Evolutionary conservation across 805 yeast species (phyloP).

Genomic region (Pichia cephalocereana): DNA sequence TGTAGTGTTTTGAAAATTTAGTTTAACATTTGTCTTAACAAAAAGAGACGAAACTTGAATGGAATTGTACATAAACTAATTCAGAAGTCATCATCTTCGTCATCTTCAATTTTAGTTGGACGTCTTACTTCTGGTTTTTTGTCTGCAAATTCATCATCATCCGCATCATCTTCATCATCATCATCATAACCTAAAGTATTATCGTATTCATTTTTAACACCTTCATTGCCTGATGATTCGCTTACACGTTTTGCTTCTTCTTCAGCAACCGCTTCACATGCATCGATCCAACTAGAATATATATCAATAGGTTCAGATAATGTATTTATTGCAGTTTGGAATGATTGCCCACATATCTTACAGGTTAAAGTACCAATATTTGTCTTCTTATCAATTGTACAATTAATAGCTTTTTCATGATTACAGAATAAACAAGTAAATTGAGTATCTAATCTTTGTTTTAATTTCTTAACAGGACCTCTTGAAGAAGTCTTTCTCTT

Average conservation of each 20-base stretch:
- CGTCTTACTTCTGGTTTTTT: neutral
- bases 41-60: neutral
- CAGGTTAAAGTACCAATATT: constrained; percentile 79
- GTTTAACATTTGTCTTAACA: no score
- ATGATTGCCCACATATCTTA: constrained; percentile 89
- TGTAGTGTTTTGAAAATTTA: no score
- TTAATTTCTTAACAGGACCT: constrained; percentile 61
- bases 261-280: constrained; percentile 81
- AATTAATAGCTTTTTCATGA: constrained; percentile 86
- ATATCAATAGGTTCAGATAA: constrained; percentile 88
- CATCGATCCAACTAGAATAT: constrained; percentile 97
- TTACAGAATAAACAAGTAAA: constrained; percentile 92
- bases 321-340: constrained; percentile 81
- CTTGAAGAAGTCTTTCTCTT: constrained; percentile 74
- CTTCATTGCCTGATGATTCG: constrained; percentile 6
- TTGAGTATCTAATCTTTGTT: constrained; percentile 69
- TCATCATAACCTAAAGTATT: constrained; percentile 10
- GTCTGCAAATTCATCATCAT: neutral
- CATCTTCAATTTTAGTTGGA: neutral
- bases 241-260: constrained; percentile 29
- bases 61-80: neutral
- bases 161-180: constrained; percentile 8
- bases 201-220: constrained; percentile 2
- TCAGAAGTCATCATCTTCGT: constrained; percentile 13
- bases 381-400: constrained; percentile 78